These are phyloP conservation scores for Cubamyces lactineus DNA, from an alignment of 768 basidiomycete species.

Conservation along the genomic window DNA sequence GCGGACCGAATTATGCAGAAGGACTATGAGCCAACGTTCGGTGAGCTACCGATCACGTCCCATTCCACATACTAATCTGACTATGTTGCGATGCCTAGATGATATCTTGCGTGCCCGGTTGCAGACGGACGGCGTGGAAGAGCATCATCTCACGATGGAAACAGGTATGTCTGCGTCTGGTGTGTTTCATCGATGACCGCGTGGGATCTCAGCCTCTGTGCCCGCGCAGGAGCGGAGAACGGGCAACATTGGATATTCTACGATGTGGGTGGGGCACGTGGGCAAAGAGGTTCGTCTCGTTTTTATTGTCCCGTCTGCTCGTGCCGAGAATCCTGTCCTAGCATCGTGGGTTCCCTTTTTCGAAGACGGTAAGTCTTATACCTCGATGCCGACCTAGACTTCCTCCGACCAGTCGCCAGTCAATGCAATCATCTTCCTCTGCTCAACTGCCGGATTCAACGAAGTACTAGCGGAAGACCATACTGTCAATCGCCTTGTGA, in stretches of 20 bases:
- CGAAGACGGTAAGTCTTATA: constrained; percentile 52
- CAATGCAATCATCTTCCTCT: constrained; percentile 67
- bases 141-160: constrained; percentile 60
- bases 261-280: constrained; percentile 65
- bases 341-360: constrained; percentile 74
- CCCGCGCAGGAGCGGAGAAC: constrained; percentile 23
- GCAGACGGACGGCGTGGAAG: constrained; percentile 65
- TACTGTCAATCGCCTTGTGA: constrained; percentile 60
- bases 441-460: constrained; percentile 66
- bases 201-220: neutral
- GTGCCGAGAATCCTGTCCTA: constrained; percentile 25
- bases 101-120: constrained; percentile 69
- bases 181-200: neutral
- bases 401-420: constrained; percentile 38
- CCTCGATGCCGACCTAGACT: neutral
- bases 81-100: constrained; percentile 37
- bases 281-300: constrained; percentile 51
- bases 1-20: constrained; percentile 52
- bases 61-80: neutral
- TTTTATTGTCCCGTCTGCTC: neutral
- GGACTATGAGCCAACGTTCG: constrained; percentile 55
- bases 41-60: constrained; percentile 36
- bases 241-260: constrained; percentile 63
- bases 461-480: constrained; percentile 63
- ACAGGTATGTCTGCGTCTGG: constrained; percentile 31